Evolutionary conservation across 768 basidiomycete species (phyloP).

Genomic region (Gloeostereum incarnatum): DNA sequence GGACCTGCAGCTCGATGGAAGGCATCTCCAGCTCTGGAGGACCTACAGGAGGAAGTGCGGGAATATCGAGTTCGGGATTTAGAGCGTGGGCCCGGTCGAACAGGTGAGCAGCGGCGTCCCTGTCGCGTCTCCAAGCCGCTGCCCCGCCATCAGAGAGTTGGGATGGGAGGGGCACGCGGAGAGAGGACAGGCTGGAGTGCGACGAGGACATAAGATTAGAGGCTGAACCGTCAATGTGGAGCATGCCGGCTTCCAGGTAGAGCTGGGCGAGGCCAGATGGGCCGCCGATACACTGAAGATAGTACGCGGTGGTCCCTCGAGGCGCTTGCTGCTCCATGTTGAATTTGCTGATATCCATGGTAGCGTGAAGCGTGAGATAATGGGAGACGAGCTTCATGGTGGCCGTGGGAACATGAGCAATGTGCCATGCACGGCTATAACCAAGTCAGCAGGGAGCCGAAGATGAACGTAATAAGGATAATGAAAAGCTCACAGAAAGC

Average conservation of each 20-base stretch:
- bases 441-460: neutral
- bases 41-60: conserved; percentile 46
- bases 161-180: conserved; percentile 51
- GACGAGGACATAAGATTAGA: conserved; percentile 63
- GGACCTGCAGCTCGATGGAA: conserved; percentile 40
- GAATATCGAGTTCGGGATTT: conserved; percentile 59
- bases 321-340: conserved; percentile 24
- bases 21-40: conserved; percentile 54
- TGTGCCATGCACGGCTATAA: conserved; percentile 73
- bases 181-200: conserved; percentile 69
- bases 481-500: too few species aligned
- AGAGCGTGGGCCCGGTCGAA: conserved; percentile 63
- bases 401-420: conserved; percentile 63
- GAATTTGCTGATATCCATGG: conserved; percentile 20
- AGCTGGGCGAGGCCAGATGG: conserved; percentile 59
- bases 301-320: conserved; percentile 51
- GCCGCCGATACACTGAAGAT: conserved; percentile 59
- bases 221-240: conserved; percentile 77
- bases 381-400: conserved; percentile 71
- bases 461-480: conserved; percentile 28
- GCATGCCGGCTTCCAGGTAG: conserved; percentile 69
- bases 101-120: conserved; percentile 58
- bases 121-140: conserved; percentile 68
- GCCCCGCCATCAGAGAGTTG: conserved; percentile 48
- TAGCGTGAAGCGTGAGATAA: conserved; percentile 54